Percentiles rank a stretch among this genome's conserved stretches.
phyloP scores from a whole-genome alignment of 2,329 filamentous ascomycete species.

The Chaetomiaceae sp. region DNA sequence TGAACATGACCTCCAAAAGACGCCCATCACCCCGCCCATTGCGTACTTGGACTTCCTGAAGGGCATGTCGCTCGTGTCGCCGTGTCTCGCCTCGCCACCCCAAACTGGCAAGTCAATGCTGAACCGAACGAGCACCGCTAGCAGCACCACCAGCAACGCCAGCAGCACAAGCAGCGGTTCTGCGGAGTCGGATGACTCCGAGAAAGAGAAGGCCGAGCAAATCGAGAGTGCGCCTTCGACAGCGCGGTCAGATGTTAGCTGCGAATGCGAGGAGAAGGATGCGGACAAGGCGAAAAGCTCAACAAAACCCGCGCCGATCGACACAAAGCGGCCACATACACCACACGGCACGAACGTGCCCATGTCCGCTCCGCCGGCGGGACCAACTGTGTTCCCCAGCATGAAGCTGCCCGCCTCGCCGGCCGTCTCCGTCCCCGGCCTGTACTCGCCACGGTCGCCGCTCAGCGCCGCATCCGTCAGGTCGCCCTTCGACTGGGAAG shows the following conservation, averaged over 20 bases:
- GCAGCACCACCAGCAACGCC: slow-evolving; percentile 41
- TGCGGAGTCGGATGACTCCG: slow-evolving; percentile 33
- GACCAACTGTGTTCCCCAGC: slow-evolving; percentile 55
- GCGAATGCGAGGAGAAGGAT: slow-evolving; percentile 41
- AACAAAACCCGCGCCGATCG: slow-evolving; percentile 20
- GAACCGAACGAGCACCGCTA: slow-evolving; percentile 39
- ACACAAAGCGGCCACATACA: slow-evolving; percentile 21
- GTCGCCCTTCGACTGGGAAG: slow-evolving; percentile 75
- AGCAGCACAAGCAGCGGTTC: slow-evolving; percentile 43
- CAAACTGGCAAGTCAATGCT: slow-evolving; percentile 26
- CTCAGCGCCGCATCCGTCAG: slow-evolving; percentile 61
- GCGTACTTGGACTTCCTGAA: slow-evolving; percentile 94
- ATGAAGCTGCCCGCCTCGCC: slow-evolving; percentile 75
- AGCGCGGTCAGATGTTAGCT: slow-evolving; percentile 48
- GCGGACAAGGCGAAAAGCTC: slow-evolving; percentile 16
- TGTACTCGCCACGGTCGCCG: slow-evolving; percentile 70
- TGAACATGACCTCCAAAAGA: slow-evolving; percentile 61
- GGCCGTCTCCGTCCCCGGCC: slow-evolving; percentile 48
- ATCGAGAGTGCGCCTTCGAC: slow-evolving; percentile 47
- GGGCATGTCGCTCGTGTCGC: slow-evolving; percentile 59
- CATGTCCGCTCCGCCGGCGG: slow-evolving; percentile 54
- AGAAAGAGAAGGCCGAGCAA: slow-evolving; percentile 25
- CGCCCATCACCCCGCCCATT: slow-evolving; percentile 82
- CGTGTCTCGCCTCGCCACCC: slow-evolving; percentile 36
- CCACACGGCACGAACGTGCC: slow-evolving; percentile 36